These are phyloP conservation scores for Globisporangium lucens DNA, from an alignment of 352 stramenopile genomes.

Conservation along the genomic window DNA sequence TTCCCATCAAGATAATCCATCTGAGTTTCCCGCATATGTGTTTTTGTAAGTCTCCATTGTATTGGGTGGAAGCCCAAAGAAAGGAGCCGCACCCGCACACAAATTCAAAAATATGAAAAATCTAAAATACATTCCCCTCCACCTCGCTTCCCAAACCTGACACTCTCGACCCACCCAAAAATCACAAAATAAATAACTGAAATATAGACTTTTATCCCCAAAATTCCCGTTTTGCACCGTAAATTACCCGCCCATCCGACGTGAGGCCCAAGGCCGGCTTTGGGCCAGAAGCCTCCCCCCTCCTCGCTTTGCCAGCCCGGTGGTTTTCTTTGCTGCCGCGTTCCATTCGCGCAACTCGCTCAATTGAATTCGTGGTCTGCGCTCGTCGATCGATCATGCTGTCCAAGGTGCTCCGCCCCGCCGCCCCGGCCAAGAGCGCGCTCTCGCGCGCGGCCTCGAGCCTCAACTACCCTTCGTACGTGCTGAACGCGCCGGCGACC, in stretches of 20 bases:
- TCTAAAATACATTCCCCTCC: neutral
- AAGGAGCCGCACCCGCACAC: constrained; percentile 3
- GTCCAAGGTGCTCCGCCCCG: constrained; percentile 59
- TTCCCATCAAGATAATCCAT: neutral
- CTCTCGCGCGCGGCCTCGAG: constrained; percentile 64
- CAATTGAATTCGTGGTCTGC: constrained; percentile 21
- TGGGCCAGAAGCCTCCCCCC: neutral
- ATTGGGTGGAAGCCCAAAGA: constrained; percentile 8
- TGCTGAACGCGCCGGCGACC: constrained; percentile 93
- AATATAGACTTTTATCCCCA: neutral
- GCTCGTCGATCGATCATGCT: constrained; percentile 37
- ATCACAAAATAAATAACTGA: neutral
- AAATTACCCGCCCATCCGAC: neutral
- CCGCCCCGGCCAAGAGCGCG: constrained; percentile 26
- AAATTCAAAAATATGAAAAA: neutral
- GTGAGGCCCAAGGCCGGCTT: constrained; percentile 11
- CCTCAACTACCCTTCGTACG: constrained; percentile 84
- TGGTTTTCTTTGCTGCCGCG: constrained; percentile 15
- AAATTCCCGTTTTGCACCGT: neutral
- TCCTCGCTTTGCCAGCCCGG: neutral
- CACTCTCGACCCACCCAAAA: too few species aligned
- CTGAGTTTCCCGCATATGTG: neutral
- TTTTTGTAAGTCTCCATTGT: neutral
- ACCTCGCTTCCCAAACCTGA: too few species aligned
- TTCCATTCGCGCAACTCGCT: constrained; percentile 12